Percentiles rank a stretch among this genome's conserved stretches.
These are phyloP conservation scores for Pichia sp. DNA, from an alignment of 1,139 yeast genomes.

Conservation along the genomic window DNA sequence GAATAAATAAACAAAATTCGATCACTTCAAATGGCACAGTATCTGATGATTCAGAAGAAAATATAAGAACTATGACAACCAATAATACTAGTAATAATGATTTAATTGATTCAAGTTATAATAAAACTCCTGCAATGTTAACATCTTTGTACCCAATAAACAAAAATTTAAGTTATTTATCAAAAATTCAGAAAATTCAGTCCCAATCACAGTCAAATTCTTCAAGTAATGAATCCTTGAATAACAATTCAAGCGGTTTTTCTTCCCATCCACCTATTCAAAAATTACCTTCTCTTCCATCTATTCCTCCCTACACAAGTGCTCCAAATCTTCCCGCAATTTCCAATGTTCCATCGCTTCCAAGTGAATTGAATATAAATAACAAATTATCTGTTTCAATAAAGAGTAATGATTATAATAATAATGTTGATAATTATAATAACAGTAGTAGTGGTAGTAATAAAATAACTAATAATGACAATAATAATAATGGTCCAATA, in stretches of 20 bases:
- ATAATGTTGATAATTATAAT: not conserved
- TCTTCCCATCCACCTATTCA: not conserved
- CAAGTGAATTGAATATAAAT: not conserved
- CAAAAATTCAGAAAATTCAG: slow-evolving; percentile 9
- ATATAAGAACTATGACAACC: not conserved
- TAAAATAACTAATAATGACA: not conserved
- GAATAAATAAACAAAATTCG: slow-evolving; percentile 9
- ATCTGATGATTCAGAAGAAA: slow-evolving; percentile 7
- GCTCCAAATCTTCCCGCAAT: not conserved
- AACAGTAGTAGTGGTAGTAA: not conserved
- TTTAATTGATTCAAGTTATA: not conserved
- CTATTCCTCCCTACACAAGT: not conserved
- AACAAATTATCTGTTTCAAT: not conserved
- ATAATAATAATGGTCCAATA: not conserved
- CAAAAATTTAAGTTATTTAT: slow-evolving; percentile 8
- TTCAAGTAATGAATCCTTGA: slow-evolving; percentile 3
- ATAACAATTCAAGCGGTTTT: not conserved
- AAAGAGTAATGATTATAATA: not conserved
- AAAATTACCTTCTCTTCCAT: not conserved
- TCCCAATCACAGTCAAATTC: slow-evolving; percentile 4
- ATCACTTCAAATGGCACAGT: slow-evolving; percentile 5
- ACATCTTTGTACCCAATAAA: slow-evolving; percentile 6
- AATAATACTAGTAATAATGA: not conserved
- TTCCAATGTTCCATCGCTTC: not conserved
- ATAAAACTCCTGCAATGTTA: not conserved